Evolutionary conservation across 257 asterid species (phyloP).

Genomic region (Primulina tabacum): DNA sequence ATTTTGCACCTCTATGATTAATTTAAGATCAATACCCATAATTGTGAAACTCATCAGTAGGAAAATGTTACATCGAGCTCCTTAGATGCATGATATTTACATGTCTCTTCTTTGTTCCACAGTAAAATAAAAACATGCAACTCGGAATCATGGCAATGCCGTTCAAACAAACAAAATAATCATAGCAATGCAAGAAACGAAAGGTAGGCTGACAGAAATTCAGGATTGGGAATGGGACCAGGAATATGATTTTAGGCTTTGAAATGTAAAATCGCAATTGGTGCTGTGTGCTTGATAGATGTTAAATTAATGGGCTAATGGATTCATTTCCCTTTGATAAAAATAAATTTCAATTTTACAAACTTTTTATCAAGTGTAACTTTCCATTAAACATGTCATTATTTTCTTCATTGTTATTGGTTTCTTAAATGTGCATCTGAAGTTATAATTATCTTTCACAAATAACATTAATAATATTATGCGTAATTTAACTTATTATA

Average conservation of each 20-base stretch:
- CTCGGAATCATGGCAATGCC: neutral
- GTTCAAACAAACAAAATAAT: conserved; percentile 1
- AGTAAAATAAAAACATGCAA: neutral
- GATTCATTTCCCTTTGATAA: neutral
- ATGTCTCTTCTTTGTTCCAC: neutral
- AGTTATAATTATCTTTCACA: conserved; percentile 4
- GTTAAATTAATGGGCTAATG: neutral
- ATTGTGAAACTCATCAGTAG: neutral
- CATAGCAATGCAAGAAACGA: conserved; percentile 1
- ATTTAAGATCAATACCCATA: neutral
- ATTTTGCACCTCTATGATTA: neutral
- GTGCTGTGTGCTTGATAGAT: neutral
- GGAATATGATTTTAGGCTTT: conserved; percentile 8
- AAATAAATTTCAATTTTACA: no score
- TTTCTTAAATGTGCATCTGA: conserved; percentile 14
- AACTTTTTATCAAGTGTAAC: no score
- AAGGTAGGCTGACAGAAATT: neutral
- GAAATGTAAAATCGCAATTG: neutral
- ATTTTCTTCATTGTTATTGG: neutral
- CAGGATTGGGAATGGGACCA: neutral
- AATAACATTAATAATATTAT: conserved; percentile 5
- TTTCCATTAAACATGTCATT: neutral
- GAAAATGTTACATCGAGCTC: neutral
- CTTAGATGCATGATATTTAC: neutral
- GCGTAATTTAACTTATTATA: conserved; percentile 4